Percentiles rank a stretch among this genome's conserved stretches.
These are phyloP conservation scores for Clavispora santaluciae DNA, from an alignment of 805 yeast genomes.

Conservation along the genomic window DNA sequence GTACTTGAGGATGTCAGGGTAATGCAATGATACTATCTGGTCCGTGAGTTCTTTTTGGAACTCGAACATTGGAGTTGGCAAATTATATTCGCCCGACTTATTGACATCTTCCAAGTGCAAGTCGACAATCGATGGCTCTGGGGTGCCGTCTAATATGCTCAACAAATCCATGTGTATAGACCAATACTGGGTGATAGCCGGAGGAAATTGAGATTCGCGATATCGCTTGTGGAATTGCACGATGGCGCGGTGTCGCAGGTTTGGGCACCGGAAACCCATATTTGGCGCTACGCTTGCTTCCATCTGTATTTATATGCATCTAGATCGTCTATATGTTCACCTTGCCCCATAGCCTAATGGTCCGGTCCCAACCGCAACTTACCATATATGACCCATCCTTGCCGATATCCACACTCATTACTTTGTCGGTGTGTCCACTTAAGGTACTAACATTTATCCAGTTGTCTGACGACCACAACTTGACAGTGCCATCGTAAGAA, in stretches of 20 bases:
- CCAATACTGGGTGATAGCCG: not conserved
- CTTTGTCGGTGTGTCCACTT: constrained; percentile 56
- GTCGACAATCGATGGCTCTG: constrained; percentile 75
- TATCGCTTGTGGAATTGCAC: not conserved
- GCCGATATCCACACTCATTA: constrained; percentile 63
- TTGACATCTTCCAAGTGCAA: constrained; percentile 42
- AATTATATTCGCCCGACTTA: constrained; percentile 58
- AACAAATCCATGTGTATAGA: constrained; percentile 59
- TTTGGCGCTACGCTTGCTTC: too few species aligned
- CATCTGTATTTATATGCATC: too few species aligned
- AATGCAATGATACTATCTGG: constrained; percentile 87
- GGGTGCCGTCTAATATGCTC: constrained; percentile 73
- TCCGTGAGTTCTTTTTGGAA: constrained; percentile 87
- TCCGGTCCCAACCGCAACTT: constrained; percentile 81
- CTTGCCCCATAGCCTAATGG: constrained; percentile 58
- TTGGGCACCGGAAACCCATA: too few species aligned
- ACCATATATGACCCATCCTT: constrained; percentile 40
- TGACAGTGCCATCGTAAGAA: constrained; percentile 68
- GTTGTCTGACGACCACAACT: constrained; percentile 58
- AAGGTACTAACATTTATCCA: constrained; percentile 59
- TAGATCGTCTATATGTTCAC: not conserved
- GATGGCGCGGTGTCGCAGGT: too few species aligned
- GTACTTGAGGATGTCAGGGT: constrained; percentile 82
- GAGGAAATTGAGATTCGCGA: not conserved
- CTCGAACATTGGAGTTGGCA: constrained; percentile 80